Percentiles rank a stretch among this genome's conserved stretches.
Conservation (phyloP, 2,329 filamentous ascomycete species). For the Capronia americana region DNA sequence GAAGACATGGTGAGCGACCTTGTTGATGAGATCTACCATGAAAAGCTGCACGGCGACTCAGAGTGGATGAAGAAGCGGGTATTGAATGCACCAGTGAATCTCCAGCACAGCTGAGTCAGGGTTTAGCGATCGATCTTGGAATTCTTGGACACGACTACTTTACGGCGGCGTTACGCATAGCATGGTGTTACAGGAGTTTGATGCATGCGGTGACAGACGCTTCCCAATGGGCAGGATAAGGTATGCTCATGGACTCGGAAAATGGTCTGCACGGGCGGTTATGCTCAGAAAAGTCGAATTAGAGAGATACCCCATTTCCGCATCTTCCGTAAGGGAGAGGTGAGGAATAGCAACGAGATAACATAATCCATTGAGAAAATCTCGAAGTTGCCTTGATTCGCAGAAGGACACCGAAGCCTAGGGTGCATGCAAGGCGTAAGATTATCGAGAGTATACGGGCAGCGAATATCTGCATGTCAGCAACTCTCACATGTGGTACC, state of each 20-base stretch:
- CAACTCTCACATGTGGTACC: slow-evolving; percentile 1
- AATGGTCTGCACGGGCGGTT: slow-evolving; percentile 1
- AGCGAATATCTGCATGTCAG: slow-evolving; percentile 24
- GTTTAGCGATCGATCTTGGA: slow-evolving; percentile 1
- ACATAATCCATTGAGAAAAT: slow-evolving; percentile 1
- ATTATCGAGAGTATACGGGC: slow-evolving; percentile 15
- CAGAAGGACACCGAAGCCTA: slow-evolving; percentile 10
- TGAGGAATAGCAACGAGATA: slow-evolving; percentile 25
- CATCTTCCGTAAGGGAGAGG: slow-evolving; percentile 15
- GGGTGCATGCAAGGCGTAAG: slow-evolving; percentile 19
- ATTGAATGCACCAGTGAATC: slow-evolving; percentile 32
- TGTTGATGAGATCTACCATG: slow-evolving; percentile 78
- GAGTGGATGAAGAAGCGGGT: slow-evolving; percentile 40
- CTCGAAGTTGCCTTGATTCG: slow-evolving; percentile 7
- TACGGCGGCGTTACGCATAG: slow-evolving; percentile 1
- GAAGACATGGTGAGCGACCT: slow-evolving; percentile 94
- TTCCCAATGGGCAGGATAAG: slow-evolving; percentile 15
- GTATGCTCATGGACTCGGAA: slow-evolving; percentile 1
- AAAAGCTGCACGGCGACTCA: slow-evolving; percentile 48
- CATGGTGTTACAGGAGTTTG: background rate
- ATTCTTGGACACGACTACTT: slow-evolving; percentile 3
- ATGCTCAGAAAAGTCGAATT: slow-evolving; percentile 25
- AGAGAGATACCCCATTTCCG: slow-evolving; percentile 28
- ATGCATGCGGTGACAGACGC: slow-evolving; percentile 3
- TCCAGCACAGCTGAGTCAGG: slow-evolving; percentile 29